Conservation (phyloP, 352 stramenopile species). For the Pythium graminicola region DNA sequence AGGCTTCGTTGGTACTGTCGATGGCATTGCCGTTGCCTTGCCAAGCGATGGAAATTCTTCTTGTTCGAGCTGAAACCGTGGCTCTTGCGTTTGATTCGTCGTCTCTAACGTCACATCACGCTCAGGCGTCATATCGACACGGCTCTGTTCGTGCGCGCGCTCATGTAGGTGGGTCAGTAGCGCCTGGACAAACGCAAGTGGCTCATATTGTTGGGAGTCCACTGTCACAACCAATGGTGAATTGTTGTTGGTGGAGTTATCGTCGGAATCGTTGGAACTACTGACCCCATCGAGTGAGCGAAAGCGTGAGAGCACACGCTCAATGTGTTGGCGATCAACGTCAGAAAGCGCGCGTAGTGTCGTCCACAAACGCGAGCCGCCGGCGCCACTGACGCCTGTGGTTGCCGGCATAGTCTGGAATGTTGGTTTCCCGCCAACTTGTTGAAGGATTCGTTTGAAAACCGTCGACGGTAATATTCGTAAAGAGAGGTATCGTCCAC, state of each 20-base stretch:
- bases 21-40: background rate
- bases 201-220: constrained; percentile 8
- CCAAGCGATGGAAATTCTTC: constrained; percentile 15
- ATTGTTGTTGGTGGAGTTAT: background rate
- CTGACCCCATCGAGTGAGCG: background rate
- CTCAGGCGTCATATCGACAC: background rate
- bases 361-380: constrained; percentile 9
- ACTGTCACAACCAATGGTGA: background rate
- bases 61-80: constrained; percentile 1
- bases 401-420: background rate
- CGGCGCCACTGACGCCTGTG: background rate
- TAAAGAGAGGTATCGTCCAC: background rate
- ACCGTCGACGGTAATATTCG: background rate
- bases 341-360: constrained; percentile 11
- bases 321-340: constrained; percentile 1
- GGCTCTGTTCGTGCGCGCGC: constrained; percentile 11
- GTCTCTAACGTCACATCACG: background rate
- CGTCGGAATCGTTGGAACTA: background rate
- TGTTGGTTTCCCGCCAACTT: constrained; percentile 6
- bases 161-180: constrained; percentile 7
- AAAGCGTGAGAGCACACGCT: constrained; percentile 5
- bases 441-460: constrained; percentile 12
- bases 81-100: background rate
- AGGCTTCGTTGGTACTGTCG: background rate
- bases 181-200: constrained; percentile 5